Percentiles rank a stretch among this genome's conserved stretches.
Conservation (phyloP, 352 stramenopile species). For the Phytophthora melonis region DNA sequence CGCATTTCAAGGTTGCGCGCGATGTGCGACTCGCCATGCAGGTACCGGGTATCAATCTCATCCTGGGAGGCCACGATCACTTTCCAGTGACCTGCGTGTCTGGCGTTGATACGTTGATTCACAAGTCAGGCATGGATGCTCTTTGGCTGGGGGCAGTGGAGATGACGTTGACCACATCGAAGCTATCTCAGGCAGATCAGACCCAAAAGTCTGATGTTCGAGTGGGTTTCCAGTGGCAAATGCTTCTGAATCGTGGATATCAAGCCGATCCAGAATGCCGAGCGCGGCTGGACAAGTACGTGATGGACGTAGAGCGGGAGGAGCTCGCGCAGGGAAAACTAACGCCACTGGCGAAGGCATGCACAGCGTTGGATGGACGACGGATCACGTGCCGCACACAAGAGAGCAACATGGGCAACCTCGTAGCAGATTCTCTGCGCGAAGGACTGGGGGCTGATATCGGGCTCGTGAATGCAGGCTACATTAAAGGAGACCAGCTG, state of each 20-base stretch:
- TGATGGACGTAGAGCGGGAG: slow-evolving; percentile 56
- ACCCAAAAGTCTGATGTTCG: slow-evolving; percentile 2
- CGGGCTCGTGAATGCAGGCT: slow-evolving; percentile 80
- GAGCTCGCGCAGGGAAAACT: slow-evolving; percentile 57
- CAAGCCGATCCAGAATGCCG: slow-evolving; percentile 53
- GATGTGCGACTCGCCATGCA: slow-evolving; percentile 69
- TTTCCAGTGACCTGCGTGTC: slow-evolving; percentile 73
- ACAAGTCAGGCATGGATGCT: slow-evolving; percentile 89
- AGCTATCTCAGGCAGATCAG: background rate
- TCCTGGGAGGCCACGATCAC: slow-evolving; percentile 93
- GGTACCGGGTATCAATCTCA: slow-evolving; percentile 74
- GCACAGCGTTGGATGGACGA: slow-evolving; percentile 69
- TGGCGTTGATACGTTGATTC: slow-evolving; percentile 65
- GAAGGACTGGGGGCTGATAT: slow-evolving; percentile 62
- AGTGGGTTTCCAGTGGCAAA: slow-evolving; percentile 69
- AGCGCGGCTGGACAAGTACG: slow-evolving; percentile 57
- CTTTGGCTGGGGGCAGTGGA: slow-evolving; percentile 83
- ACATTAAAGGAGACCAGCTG: slow-evolving; percentile 80
- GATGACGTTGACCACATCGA: slow-evolving; percentile 51
- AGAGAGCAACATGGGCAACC: slow-evolving; percentile 82
- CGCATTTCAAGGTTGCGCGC: slow-evolving; percentile 73
- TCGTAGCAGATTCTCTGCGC: slow-evolving; percentile 79
- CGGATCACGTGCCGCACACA: slow-evolving; percentile 64
- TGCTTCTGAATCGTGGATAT: slow-evolving; percentile 72
- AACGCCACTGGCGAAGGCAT: slow-evolving; percentile 36